Evolutionary conservation across 305 asterid genomes (phyloP).

Genomic region (Withania somnifera): DNA sequence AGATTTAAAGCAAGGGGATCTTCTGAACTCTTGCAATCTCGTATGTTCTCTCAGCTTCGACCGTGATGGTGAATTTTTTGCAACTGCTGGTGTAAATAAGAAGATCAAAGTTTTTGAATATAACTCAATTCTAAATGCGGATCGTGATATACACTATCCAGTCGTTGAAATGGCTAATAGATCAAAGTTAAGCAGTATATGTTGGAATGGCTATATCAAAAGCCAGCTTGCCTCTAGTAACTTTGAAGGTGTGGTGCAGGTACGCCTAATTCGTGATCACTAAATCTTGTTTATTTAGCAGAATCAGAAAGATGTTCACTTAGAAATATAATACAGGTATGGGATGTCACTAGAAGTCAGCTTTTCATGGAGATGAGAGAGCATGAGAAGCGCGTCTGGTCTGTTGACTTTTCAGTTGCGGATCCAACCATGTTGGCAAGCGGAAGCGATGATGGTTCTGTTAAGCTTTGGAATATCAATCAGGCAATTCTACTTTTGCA

Average conservation of each 20-base stretch:
- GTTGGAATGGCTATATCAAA: slow-evolving; percentile 93
- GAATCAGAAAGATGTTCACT: neutral
- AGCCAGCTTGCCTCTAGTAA: slow-evolving; percentile 97
- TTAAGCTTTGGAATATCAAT: slow-evolving; percentile 99
- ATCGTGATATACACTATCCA: slow-evolving; percentile 88
- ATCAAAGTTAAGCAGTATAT: slow-evolving; percentile 91
- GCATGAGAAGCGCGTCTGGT: slow-evolving; percentile 93
- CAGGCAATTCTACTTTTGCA: slow-evolving; percentile 99
- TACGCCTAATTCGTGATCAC: slow-evolving; percentile 4
- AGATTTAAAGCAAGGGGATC: slow-evolving; percentile 93
- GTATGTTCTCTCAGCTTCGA: slow-evolving; percentile 91
- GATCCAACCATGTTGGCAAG: slow-evolving; percentile 96
- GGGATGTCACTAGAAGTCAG: slow-evolving; percentile 94
- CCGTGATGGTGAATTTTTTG: slow-evolving; percentile 95
- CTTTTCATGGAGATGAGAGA: slow-evolving; percentile 88
- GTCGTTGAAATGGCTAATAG: slow-evolving; percentile 84
- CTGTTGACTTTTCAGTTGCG: slow-evolving; percentile 86
- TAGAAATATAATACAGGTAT: slow-evolving; percentile 44
- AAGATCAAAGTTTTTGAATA: slow-evolving; percentile 93
- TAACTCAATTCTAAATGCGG: slow-evolving; percentile 54
- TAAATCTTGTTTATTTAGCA: neutral
- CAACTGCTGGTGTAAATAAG: slow-evolving; percentile 95
- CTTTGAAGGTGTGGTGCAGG: slow-evolving; percentile 99
- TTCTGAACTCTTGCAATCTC: slow-evolving; percentile 78
- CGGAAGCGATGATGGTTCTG: slow-evolving; percentile 94